Evolutionary conservation across 805 yeast genomes (phyloP), one percentile per base, ranked within the genome.

Genomic region (Pichia gijzeniarum): DNA sequence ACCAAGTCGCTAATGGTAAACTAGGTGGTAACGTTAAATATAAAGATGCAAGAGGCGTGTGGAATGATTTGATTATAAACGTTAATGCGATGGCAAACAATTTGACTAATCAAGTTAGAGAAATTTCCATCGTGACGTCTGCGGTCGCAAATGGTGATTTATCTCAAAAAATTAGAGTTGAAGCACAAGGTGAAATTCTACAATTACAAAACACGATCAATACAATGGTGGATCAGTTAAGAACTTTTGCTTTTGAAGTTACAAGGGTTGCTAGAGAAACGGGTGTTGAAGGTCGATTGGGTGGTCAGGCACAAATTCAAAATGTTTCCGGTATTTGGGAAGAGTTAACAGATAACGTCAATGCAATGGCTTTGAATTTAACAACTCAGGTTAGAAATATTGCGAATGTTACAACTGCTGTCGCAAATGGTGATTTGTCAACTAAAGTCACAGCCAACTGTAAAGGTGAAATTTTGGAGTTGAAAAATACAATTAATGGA

Each of bases 111-210:
- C 95, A 87, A 66, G 95, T 79, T 28, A 67, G 95, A 66, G 95
- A 85, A 64, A 86, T 86, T 49, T 93, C 95, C 20, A 95, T 85
- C 55, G 95, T 86, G 31, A 87, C 95, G 5, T 72, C 90, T 18
- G 95, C 95, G 1, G 95, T 86, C 10, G 95, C 95, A 5, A 74
- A 79, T 48, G 95, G 95, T 56, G 95, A 86, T 62, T 68, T 86
- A 53, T 80, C 89, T 0, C 70, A 89, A 41, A 85, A 86, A 58
- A 86, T 87, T 59, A 85, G 85, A 61, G 95, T 87, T 13, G 91
- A 86, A 63, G 95, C 95, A 7, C 95, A 87, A 62, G 95, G 95
- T 40, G 95, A 86, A 65, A 87, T 86, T 51, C 69, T 85, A 47
- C 91, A 84, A 55, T 72, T 87, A 50, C 95, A 86, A 61, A 84